Conservation (phyloP, 768 basidiomycete species). For the Ephemerocybe angulata region DNA sequence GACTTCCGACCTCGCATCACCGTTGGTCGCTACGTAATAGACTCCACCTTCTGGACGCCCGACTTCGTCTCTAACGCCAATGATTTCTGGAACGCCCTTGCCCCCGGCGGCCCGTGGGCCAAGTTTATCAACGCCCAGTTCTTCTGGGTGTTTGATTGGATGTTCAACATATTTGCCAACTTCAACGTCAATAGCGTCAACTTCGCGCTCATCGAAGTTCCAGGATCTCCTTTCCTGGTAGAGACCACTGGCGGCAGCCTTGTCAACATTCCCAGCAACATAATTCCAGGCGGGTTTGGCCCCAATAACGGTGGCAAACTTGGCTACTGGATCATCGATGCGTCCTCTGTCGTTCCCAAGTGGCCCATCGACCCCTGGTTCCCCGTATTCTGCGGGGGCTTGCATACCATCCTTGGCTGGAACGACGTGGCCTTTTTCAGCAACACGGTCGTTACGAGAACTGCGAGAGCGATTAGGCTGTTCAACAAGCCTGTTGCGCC, state of each 20-base stretch:
- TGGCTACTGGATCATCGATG: conserved; percentile 10
- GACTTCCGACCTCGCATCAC: not conserved
- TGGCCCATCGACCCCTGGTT: conserved; percentile 8
- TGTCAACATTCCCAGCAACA: conserved; percentile 1
- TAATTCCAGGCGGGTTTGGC: not conserved
- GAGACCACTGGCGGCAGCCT: conserved; percentile 5
- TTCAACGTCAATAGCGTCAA: conserved; percentile 8
- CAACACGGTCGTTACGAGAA: not conserved
- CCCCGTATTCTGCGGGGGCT: conserved; percentile 8
- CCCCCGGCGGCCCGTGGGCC: not conserved
- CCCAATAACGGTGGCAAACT: not conserved
- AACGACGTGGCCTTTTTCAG: conserved; percentile 4
- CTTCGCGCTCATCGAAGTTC: conserved; percentile 8
- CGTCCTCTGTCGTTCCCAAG: conserved; percentile 8
- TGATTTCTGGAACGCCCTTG: conserved; percentile 3
- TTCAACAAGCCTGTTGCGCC: conserved; percentile 5
- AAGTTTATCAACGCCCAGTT: conserved; percentile 8
- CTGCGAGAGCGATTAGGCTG: not conserved
- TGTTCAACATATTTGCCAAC: conserved; percentile 6
- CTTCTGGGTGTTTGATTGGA: conserved; percentile 2
- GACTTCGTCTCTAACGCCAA: conserved; percentile 3
- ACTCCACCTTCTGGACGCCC: not conserved
- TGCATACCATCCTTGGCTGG: conserved; percentile 10
- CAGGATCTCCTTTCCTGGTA: conserved; percentile 2
- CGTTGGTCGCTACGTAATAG: conserved; percentile 11